A percentile compares a stretch with the other conserved stretches of the same genome.
phyloP scores from a whole-genome alignment of 1,284 basidiomycete genomes.

The Leccinum solheimii region DNA sequence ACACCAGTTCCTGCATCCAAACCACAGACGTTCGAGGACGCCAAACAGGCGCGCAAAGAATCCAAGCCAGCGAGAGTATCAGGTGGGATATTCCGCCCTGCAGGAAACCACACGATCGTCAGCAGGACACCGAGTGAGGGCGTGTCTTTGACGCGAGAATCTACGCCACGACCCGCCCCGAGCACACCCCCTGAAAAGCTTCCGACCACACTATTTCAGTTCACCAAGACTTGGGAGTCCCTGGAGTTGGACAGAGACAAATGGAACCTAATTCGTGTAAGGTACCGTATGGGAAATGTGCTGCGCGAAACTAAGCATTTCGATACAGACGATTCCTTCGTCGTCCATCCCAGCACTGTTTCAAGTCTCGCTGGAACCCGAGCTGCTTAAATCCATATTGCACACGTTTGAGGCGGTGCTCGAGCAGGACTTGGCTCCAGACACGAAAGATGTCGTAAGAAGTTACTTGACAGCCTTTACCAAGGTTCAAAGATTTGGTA shows the following conservation, averaged over 20 bases:
- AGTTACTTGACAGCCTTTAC: slow-evolving; percentile 54
- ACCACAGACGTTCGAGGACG: slow-evolving; percentile 49
- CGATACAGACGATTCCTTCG: slow-evolving; percentile 51
- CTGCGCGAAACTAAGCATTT: not conserved
- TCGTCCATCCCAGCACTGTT: slow-evolving; percentile 56
- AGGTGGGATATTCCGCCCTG: slow-evolving; percentile 59
- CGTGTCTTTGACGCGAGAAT: slow-evolving; percentile 9
- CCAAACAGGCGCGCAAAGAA: slow-evolving; percentile 51
- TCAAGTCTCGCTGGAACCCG: slow-evolving; percentile 64
- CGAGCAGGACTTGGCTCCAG: slow-evolving; percentile 16
- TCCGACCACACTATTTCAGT: slow-evolving; percentile 57
- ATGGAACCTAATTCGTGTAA: slow-evolving; percentile 56
- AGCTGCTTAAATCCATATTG: slow-evolving; percentile 56
- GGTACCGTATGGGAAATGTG: not conserved
- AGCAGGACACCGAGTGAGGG: slow-evolving; percentile 17
- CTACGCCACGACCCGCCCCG: slow-evolving; percentile 7
- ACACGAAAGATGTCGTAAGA: slow-evolving; percentile 32
- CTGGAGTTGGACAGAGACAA: slow-evolving; percentile 39
- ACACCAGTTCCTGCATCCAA: slow-evolving; percentile 19
- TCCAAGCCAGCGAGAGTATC: slow-evolving; percentile 47
- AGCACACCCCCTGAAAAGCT: slow-evolving; percentile 21
- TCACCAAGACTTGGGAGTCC: slow-evolving; percentile 54
- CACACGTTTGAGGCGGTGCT: slow-evolving; percentile 46
- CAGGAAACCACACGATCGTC: slow-evolving; percentile 52
- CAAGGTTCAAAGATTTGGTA: slow-evolving; percentile 59